These are phyloP conservation scores for Tulasnella sp. DNA, from an alignment of 768 basidiomycete species.

Conservation along the genomic window DNA sequence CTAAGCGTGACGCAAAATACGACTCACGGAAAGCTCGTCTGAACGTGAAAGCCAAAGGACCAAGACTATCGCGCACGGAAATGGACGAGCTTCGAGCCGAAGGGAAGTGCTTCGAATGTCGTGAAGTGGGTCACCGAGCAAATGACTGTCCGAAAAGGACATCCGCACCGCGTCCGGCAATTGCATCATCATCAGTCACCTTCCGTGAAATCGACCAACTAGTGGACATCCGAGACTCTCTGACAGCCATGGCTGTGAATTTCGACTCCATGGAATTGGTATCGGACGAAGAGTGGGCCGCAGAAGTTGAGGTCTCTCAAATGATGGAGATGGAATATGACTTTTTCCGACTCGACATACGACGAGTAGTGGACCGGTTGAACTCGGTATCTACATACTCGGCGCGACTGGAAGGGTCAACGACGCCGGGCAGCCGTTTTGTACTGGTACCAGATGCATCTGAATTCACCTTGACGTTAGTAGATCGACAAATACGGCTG, in stretches of 20 bases:
- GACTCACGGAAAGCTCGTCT: too few relatives aligned
- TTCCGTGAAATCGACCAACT: background rate
- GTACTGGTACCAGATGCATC: too few relatives aligned
- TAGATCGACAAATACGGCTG: too few relatives aligned
- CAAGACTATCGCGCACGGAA: background rate
- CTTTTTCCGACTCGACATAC: too few relatives aligned
- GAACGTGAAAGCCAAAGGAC: too few relatives aligned
- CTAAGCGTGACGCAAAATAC: background rate
- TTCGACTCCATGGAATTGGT: background rate
- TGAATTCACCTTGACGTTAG: too few relatives aligned
- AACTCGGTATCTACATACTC: too few relatives aligned
- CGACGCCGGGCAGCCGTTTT: too few relatives aligned
- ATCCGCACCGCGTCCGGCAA: background rate
- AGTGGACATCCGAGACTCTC: background rate
- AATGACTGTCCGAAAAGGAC: background rate
- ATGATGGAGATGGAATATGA: background rate
- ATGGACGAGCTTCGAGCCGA: conserved; percentile 3
- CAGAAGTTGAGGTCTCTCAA: too few relatives aligned
- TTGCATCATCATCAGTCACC: background rate
- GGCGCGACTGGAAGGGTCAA: too few relatives aligned
- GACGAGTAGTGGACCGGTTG: too few relatives aligned
- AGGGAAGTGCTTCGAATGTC: background rate
- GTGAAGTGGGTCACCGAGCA: background rate
- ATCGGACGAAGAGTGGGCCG: too few relatives aligned
- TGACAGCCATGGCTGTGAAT: background rate